Base-by-base conservation (phyloP, 108 stramenopile genomes). In the Fragilariopsis cylindrus region DNA sequence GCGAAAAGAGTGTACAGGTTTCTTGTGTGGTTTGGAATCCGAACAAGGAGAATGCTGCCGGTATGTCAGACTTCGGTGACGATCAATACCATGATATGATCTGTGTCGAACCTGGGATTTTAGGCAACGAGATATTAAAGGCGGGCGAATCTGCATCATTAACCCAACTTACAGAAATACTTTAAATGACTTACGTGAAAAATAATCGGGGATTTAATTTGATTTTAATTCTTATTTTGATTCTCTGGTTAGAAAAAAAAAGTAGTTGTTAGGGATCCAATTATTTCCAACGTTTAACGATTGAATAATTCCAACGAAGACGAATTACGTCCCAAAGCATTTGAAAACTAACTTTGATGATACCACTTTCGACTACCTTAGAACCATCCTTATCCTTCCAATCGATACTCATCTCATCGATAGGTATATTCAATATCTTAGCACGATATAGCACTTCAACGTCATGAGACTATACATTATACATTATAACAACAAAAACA, bases 341-440 rank as follows among this genome's bases (percentile, higher is more conserved):
- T 57, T 70, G 64, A 2, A 77, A 30, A 77, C 87, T 87, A 47
- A 85, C 84, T 42, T 57, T 53, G 16, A 83, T 65, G 3, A 86
- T 79, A 41, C 85, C 85, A 5, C 71, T 68, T n/a, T 66, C 65
- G 0, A 88, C 75, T n/a, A 94, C 72, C 68, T 94, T 94, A 11
- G 93, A 94, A 40, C 93, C 93, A 16, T 83, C 86, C 70, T 88
- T 88, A 71, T 94, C 90, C 15, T 79, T 68, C 93, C 93, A 94
- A 3, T 79, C 56, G 18, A 94, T 79, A 58, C 9, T 19, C 9
- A 74, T 68, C 63, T 89, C 86, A 15, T 56, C 81, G 7, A 90
- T 72, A 12, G 81, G 88, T 53, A 90, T 63, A 8, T 49, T 15
- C 48, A 82, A 58, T 12, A 76, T 39, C 21, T 56, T 71, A 1